Evolutionary conservation across 306 rosid genomes (phyloP), one percentile per base, ranked within the genome.

Genomic region (Dryas alaskensis): DNA sequence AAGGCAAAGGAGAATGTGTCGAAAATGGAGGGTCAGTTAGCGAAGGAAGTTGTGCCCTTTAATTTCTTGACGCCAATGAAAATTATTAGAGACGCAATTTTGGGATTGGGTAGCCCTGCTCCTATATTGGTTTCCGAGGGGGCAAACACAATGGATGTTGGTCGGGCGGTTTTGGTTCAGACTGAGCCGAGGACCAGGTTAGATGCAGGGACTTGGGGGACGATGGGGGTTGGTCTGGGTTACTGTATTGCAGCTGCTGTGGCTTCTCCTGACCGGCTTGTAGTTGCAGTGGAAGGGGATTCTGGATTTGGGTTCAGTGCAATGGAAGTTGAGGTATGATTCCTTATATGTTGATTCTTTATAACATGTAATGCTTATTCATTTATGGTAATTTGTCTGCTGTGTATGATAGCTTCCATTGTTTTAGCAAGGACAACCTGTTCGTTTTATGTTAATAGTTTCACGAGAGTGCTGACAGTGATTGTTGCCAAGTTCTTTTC

Each of bases 291-390:
- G 57, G 99, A 94, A 82, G 99, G 99, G 27, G 97, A 94, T 83
- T 94, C 99, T 74, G 99, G 93, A 74, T 92, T 92, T 37, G 96
- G 96, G 42, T 94, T 94, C 62, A 94, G 99, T 60, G 99, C 95
- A 37, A 88, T 94, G 69, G 99, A 94, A 94, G 99, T 94, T 81
- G 99, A 94, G 99, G 99, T 94, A 81, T 84, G 65, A 5, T 63
- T n/a, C 66, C 43, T 42, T 11, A 60, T 65, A 9, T 39, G 37
- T 54, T 8, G n/a, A 37, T 47, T 44, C 51, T 61, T 72, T 54
- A 51, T 10, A 16, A 16, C 37, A 43, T 71, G 14, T 31, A 69
- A 16, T 40, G 48, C 62, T 69, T 16, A 2, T 17, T 64, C 16
- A 40, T 40, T 31, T 25, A 22, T 40, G 63, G 39, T 49, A 60